Percentiles rank a stretch among this genome's conserved stretches.
Conservation (phyloP, 495 filamentous ascomycete species). For the Stereocaulon alpinum region DNA sequence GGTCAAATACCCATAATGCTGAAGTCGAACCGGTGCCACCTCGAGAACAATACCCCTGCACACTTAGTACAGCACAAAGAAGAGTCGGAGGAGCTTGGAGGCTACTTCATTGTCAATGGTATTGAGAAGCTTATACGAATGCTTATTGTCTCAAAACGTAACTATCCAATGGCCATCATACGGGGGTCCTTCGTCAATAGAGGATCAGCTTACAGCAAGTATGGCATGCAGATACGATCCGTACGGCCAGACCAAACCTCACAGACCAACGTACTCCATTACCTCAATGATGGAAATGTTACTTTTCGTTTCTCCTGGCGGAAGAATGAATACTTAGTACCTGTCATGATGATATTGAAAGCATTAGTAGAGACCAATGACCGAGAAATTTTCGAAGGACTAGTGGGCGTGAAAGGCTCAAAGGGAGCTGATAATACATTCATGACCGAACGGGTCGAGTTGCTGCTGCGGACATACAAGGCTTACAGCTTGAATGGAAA, state of each 20-base stretch:
- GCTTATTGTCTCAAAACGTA: constrained; percentile 76
- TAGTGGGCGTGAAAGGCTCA: constrained; percentile 63
- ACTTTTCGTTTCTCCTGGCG: constrained; percentile 97
- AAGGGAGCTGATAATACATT: constrained; percentile 80
- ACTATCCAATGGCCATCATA: constrained; percentile 88
- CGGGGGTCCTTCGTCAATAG: constrained; percentile 79
- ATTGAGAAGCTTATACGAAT: constrained; percentile 89
- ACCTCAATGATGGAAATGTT: constrained; percentile 87
- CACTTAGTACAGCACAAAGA: constrained; percentile 77
- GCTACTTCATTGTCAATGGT: constrained; percentile 67
- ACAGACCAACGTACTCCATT: constrained; percentile 94
- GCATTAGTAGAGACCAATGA: constrained; percentile 94
- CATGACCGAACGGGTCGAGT: constrained; percentile 85
- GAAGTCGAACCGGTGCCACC: constrained; percentile 79
- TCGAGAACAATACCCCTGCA: constrained; percentile 72
- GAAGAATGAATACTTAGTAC: constrained; percentile 90
- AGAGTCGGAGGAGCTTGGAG: constrained; percentile 85
- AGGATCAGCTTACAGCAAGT: constrained; percentile 76
- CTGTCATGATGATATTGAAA: constrained; percentile 93
- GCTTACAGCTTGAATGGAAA: constrained; percentile 70
- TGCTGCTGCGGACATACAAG: constrained; percentile 88
- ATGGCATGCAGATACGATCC: constrained; percentile 80
- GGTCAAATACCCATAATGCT: constrained; percentile 90
- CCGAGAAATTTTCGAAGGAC: constrained; percentile 82
- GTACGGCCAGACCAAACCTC: constrained; percentile 93